Conservation (phyloP, 2,329 filamentous ascomycete genomes). For the Beauveria australis region DNA sequence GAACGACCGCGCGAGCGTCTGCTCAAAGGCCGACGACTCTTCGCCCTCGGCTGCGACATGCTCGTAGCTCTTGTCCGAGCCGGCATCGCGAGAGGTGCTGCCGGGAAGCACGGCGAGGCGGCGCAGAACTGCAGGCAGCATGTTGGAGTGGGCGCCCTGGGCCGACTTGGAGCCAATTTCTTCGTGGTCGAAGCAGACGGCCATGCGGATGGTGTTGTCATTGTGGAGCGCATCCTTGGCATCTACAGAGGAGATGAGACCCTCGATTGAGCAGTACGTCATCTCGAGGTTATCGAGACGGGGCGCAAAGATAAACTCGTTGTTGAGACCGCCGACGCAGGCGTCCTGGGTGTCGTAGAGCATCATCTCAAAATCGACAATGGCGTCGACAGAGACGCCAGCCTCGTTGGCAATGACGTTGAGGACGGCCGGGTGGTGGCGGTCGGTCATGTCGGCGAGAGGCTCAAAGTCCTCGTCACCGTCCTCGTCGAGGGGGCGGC, state of each 20-base stretch:
- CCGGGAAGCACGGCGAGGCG: conserved; percentile 75
- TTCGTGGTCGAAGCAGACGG: conserved; percentile 94
- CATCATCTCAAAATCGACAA: conserved; percentile 93
- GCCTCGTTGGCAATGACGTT: conserved; percentile 77
- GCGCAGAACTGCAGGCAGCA: conserved; percentile 78
- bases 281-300: conserved; percentile 93
- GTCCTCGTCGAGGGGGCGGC: conserved; percentile 29
- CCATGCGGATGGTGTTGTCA: conserved; percentile 78
- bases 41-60: conserved; percentile 49
- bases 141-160: conserved; percentile 88
- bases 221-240: conserved; percentile 57
- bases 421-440: conserved; percentile 83
- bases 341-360: conserved; percentile 93
- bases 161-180: conserved; percentile 90
- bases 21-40: conserved; percentile 78
- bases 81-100: conserved; percentile 51
- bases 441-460: conserved; percentile 66
- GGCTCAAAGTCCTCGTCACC: conserved; percentile 55
- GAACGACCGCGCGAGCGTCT: conserved; percentile 85
- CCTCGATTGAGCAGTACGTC: conserved; percentile 86
- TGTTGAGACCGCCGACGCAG: conserved; percentile 77
- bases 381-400: conserved; percentile 58
- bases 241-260: conserved; percentile 70
- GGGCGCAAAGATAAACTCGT: conserved; percentile 95
- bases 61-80: conserved; percentile 55